These are phyloP conservation scores for Stenocarpella maydis DNA, from an alignment of 2,329 filamentous ascomycete genomes.

Conservation along the genomic window DNA sequence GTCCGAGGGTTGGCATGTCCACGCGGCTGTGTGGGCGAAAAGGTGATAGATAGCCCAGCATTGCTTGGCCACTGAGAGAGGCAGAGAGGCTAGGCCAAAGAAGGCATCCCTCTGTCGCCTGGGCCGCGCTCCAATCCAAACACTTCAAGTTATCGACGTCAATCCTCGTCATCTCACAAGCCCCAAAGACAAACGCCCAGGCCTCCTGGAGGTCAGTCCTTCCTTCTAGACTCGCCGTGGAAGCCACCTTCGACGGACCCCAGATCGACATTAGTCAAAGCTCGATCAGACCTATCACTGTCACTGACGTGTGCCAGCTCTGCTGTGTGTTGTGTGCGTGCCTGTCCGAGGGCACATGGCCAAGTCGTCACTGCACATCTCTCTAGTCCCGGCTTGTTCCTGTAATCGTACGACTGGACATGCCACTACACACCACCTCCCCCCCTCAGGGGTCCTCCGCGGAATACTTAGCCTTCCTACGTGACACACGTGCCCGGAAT, in stretches of 20 bases:
- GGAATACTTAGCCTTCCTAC: neutral
- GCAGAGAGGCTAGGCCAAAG: too few species aligned
- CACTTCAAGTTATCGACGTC: slow-evolving; percentile 10
- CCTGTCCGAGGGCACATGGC: neutral
- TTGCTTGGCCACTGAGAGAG: too few species aligned
- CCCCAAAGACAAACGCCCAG: neutral
- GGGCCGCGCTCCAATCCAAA: neutral
- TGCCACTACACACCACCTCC: neutral
- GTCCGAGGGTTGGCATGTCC: neutral
- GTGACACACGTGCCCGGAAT: neutral
- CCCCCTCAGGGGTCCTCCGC: neutral
- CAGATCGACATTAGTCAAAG: slow-evolving; percentile 5
- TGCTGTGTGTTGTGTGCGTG: neutral
- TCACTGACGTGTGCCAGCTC: neutral
- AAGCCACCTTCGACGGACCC: slow-evolving; percentile 1
- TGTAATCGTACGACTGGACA: slow-evolving; percentile 12
- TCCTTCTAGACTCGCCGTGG: slow-evolving; percentile 12
- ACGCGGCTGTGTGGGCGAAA: slow-evolving; percentile 13
- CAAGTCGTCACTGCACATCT: neutral
- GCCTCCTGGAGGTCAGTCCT: neutral
- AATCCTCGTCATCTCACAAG: slow-evolving; percentile 21
- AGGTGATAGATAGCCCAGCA: slow-evolving; percentile 1
- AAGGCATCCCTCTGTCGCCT: too few species aligned
- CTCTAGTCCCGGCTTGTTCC: slow-evolving; percentile 3
- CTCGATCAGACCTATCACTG: neutral